A percentile compares a stretch with the other conserved stretches of the same genome.
phyloP scores from a whole-genome alignment of 441 rosid genomes.

The Euphorbia celastroides region DNA sequence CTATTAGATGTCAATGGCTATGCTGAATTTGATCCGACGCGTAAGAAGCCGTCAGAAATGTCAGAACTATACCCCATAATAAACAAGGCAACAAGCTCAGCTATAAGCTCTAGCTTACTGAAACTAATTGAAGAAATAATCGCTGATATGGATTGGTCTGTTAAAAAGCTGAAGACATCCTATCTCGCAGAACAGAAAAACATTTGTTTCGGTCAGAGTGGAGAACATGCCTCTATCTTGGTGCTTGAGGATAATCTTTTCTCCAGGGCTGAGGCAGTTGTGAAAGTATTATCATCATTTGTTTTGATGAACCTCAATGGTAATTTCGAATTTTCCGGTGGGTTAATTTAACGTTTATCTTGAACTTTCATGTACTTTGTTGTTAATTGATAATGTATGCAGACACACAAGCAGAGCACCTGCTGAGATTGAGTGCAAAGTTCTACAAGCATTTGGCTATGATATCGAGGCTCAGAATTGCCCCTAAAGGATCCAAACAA shows the following conservation, averaged over 20 bases:
- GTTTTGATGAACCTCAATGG: constrained; percentile 67
- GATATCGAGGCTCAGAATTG: constrained; percentile 62
- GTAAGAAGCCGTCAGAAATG: constrained; percentile 20
- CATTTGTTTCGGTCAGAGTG: constrained; percentile 27
- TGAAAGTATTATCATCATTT: constrained; percentile 55
- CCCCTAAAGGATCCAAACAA: constrained; percentile 76
- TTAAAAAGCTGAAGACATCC: constrained; percentile 45
- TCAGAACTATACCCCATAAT: constrained; percentile 45
- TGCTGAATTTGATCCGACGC: constrained; percentile 27
- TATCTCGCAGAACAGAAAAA: constrained; percentile 34
- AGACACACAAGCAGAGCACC: constrained; percentile 68
- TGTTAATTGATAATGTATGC: constrained; percentile 22
- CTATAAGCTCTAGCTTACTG: constrained; percentile 48
- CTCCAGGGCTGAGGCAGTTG: constrained; percentile 52
- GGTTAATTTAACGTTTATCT: constrained; percentile 11
- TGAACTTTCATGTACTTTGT: constrained; percentile 14
- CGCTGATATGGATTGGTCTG: constrained; percentile 56
- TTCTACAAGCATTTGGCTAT: constrained; percentile 79
- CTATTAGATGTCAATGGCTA: constrained; percentile 38
- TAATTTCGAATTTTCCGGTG: constrained; percentile 25
- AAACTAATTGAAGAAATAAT: constrained; percentile 46
- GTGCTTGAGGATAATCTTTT: constrained; percentile 50
- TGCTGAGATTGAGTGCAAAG: constrained; percentile 50
- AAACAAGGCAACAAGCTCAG: constrained; percentile 41
- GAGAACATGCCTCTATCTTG: constrained; percentile 33